Evolutionary conservation across 148 eudicot species (phyloP), one percentile per base, ranked within the genome.

Genomic region (Bassia scoparia): DNA sequence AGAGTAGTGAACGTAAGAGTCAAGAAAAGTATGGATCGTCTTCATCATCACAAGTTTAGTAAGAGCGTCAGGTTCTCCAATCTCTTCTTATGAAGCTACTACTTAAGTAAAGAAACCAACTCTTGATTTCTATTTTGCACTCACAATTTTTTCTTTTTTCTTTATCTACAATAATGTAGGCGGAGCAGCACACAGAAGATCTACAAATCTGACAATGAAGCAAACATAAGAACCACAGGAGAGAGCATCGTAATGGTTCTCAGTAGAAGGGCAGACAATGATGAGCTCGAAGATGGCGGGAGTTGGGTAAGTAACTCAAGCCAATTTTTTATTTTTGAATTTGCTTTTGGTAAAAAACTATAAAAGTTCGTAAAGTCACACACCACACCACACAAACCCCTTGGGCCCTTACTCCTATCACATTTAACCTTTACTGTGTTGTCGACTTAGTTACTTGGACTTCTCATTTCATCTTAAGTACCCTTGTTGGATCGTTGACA

Each of bases 11-110:
- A 70, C 85, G 76, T 66, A 94, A 88, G 78, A 80, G 79, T 74
- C 88, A 1, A 87, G 87, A 78, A 85, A 85, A 89, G 96, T 94
- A 78, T 70, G 64, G n/a, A n/a, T n/a, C n/a, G n/a, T n/a, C n/a
- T n/a, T n/a, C n/a, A n/a, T n/a, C n/a, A n/a, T n/a, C n/a, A n/a
- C n/a, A n/a, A n/a, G n/a, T n/a, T n/a, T n/a, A n/a, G n/a, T n/a
- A n/a, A n/a, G n/a, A n/a, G n/a, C n/a, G n/a, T n/a, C n/a, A n/a
- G n/a, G n/a, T n/a, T n/a, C n/a, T n/a, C n/a, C n/a, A n/a, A n/a
- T n/a, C n/a, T n/a, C n/a, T n/a, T n/a, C n/a, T n/a, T n/a, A n/a
- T n/a, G n/a, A n/a, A n/a, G n/a, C n/a, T n/a, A n/a, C n/a, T n/a
- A n/a, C n/a, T n/a, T n/a, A n/a, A n/a, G n/a, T n/a, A n/a, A n/a